Evolutionary conservation across 306 rosid genomes (phyloP).

Genomic region (Echinosophora koreensis): DNA sequence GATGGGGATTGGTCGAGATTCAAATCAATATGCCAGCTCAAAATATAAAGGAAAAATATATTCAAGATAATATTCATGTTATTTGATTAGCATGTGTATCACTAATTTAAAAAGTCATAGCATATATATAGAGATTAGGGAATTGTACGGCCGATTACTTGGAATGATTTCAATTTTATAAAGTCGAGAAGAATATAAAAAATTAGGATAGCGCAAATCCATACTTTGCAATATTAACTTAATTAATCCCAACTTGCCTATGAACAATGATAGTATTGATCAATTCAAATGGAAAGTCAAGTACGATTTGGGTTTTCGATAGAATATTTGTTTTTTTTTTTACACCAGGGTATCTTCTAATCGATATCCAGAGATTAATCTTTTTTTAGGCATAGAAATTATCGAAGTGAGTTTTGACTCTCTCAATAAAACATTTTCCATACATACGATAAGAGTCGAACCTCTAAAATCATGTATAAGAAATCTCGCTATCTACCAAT

Average conservation of each 20-base stretch:
- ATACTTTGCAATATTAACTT: constrained; percentile 13
- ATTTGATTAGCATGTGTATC: background rate
- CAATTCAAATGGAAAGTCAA: too few relatives aligned
- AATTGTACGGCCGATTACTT: constrained; percentile 46
- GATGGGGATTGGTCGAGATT: constrained; percentile 8
- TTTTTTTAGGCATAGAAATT: too few relatives aligned
- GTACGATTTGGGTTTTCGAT: too few relatives aligned
- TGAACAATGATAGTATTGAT: too few relatives aligned
- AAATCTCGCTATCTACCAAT: too few relatives aligned
- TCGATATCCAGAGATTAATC: too few relatives aligned
- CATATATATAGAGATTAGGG: background rate
- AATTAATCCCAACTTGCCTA: background rate
- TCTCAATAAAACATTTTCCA: too few relatives aligned
- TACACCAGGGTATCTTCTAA: too few relatives aligned
- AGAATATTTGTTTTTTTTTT: too few relatives aligned
- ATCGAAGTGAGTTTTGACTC: too few relatives aligned
- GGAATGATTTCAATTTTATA: constrained; percentile 41
- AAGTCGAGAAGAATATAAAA: constrained; percentile 19
- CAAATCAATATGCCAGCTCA: constrained; percentile 36
- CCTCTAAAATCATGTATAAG: too few relatives aligned
- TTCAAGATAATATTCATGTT: constrained; percentile 6
- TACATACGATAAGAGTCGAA: too few relatives aligned
- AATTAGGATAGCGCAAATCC: background rate
- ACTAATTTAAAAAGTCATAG: constrained; percentile 15
- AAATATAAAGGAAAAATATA: background rate